These are phyloP conservation scores for Ceratocystiopsis minuta DNA, from an alignment of 2,329 filamentous ascomycete genomes.

Conservation along the genomic window DNA sequence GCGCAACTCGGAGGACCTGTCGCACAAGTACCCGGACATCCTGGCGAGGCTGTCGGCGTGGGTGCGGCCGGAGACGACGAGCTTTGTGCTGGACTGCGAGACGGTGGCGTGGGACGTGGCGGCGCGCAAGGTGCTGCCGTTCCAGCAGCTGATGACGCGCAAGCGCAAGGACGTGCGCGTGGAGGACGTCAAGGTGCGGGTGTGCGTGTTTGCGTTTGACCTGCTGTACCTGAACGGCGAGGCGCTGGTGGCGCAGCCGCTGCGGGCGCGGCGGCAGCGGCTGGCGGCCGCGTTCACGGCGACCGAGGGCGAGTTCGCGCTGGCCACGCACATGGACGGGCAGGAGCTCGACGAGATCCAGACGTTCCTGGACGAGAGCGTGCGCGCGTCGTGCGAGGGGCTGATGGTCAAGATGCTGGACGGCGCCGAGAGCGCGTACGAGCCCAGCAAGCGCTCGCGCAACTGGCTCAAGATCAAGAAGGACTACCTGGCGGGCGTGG, in stretches of 20 bases:
- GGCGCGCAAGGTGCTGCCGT: constrained; percentile 90
- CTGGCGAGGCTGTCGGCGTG: constrained; percentile 72
- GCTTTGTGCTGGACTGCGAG: constrained; percentile 96
- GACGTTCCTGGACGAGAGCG: constrained; percentile 75
- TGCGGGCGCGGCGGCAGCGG: constrained; percentile 66
- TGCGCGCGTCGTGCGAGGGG: constrained; percentile 91
- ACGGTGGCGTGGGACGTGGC: constrained; percentile 91
- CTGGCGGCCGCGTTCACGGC: constrained; percentile 56
- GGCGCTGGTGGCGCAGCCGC: constrained; percentile 68
- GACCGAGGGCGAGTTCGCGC: constrained; percentile 77
- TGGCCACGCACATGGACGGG: constrained; percentile 73
- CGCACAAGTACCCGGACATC: constrained; percentile 95
- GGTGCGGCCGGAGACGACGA: constrained; percentile 79
- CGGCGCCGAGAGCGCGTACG: constrained; percentile 79
- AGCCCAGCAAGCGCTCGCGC: constrained; percentile 85
- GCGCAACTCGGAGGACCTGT: constrained; percentile 88
- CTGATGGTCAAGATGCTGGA: constrained; percentile 99
- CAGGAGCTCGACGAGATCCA: constrained; percentile 90
- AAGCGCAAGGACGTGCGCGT: constrained; percentile 95
- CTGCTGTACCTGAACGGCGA: constrained; percentile 85
- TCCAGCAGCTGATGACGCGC: constrained; percentile 94
- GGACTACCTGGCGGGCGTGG: constrained; percentile 84
- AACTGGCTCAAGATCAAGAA: constrained; percentile 99
- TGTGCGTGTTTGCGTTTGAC: constrained; percentile 94
- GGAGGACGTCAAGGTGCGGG: constrained; percentile 89